Conservation (phyloP, 768 basidiomycete species). For the Rubroboletus satanas region DNA sequence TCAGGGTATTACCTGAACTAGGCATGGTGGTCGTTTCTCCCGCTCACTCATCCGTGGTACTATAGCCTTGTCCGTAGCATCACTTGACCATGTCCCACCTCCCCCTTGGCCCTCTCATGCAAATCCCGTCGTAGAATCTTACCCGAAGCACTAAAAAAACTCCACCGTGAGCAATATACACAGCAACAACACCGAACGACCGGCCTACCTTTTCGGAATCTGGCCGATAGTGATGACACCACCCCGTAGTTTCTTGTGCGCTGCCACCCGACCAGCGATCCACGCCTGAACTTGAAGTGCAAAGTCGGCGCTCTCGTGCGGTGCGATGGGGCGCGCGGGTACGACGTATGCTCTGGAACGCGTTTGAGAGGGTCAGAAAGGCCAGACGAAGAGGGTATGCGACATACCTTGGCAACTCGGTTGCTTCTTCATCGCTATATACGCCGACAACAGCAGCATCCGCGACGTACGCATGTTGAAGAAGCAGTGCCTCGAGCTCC, state of each 20-base stretch:
- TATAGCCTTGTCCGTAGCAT: conserved; percentile 13
- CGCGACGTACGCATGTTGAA: conserved; percentile 70
- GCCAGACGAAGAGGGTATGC: background rate
- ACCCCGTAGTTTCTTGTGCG: conserved; percentile 77
- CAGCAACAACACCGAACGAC: background rate
- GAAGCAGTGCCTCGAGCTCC: conserved; percentile 73
- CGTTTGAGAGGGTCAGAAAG: background rate
- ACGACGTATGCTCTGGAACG: conserved; percentile 56
- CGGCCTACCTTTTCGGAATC: conserved; percentile 30
- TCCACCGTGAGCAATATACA: background rate
- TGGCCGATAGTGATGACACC: conserved; percentile 58
- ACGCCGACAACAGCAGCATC: conserved; percentile 84
- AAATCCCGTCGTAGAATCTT: conserved; percentile 83
- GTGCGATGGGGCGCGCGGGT: conserved; percentile 13
- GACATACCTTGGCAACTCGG: conserved; percentile 71
- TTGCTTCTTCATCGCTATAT: conserved; percentile 59
- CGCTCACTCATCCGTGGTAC: too few relatives aligned
- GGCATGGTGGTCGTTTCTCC: too few relatives aligned
- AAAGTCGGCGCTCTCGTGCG: conserved; percentile 32
- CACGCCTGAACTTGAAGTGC: conserved; percentile 54
- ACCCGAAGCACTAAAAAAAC: conserved; percentile 62
- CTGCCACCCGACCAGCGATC: conserved; percentile 64
- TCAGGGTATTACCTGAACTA: background rate
- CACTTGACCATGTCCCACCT: conserved; percentile 34
- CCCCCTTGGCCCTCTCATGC: conserved; percentile 60